A percentile compares a stretch with the other conserved stretches of the same genome.
Conservation (phyloP, 1,284 basidiomycete species). For the Austroboletus rostrupii region DNA sequence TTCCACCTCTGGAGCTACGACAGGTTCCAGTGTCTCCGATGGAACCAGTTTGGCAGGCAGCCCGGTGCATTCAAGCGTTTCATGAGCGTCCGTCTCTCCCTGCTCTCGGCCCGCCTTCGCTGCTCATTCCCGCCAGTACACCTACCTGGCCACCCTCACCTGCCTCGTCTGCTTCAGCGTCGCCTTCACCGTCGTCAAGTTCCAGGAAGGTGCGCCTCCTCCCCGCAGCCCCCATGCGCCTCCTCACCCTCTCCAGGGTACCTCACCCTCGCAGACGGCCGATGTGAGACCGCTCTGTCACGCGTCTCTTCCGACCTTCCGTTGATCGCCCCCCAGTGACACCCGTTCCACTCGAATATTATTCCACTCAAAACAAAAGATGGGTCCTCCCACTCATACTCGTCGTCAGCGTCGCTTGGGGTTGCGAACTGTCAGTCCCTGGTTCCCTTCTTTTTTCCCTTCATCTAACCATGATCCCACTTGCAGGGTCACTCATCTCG, state of each 20-base stretch:
- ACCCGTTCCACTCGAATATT: constrained; percentile 50
- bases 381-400: constrained; percentile 68
- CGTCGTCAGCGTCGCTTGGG: constrained; percentile 64
- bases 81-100: constrained; percentile 59
- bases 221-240: not conserved
- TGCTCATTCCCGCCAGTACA: constrained; percentile 49
- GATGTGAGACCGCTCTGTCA: constrained; percentile 34
- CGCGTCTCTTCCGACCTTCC: not conserved
- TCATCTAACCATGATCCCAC: constrained; percentile 1
- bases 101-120: not conserved
- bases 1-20: constrained; percentile 74
- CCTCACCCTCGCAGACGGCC: constrained; percentile 31
- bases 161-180: constrained; percentile 59
- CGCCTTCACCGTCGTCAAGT: constrained; percentile 59
- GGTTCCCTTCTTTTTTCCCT: not conserved
- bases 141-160: constrained; percentile 63
- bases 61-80: constrained; percentile 76
- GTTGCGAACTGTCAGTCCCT: constrained; percentile 60
- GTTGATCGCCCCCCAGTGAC: constrained; percentile 39
- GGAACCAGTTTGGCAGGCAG: constrained; percentile 61
- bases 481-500: constrained; percentile 71
- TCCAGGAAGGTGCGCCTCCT: constrained; percentile 53
- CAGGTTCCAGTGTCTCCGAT: constrained; percentile 64
- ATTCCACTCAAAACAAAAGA: constrained; percentile 38
- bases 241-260: constrained; percentile 37